These are phyloP conservation scores for Geopyxis carbonaria DNA, from an alignment of 495 filamentous ascomycete genomes.

Conservation along the genomic window DNA sequence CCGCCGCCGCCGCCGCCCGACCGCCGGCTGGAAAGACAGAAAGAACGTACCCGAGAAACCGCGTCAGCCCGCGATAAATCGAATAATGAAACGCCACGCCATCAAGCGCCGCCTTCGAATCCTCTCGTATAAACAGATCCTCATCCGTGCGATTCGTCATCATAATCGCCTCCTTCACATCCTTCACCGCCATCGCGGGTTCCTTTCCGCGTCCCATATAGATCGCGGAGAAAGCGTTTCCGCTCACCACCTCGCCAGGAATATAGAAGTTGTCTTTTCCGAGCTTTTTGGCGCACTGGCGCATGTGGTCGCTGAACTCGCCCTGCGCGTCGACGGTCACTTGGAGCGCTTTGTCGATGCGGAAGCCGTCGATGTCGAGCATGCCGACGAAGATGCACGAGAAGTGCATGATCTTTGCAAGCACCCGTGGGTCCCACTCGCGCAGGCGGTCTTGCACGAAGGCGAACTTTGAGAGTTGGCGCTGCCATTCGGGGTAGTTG, in stretches of 20 bases:
- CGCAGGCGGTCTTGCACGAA: conserved; percentile 59
- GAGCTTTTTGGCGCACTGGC: conserved; percentile 38
- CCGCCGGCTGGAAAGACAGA: too few species aligned
- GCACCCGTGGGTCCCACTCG: conserved; percentile 48
- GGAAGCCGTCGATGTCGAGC: conserved; percentile 54
- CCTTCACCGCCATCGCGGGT: conserved; percentile 33
- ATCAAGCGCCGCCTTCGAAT: too few species aligned
- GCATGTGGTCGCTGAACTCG: conserved; percentile 36
- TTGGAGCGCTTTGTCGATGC: conserved; percentile 52
- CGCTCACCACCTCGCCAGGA: conserved; percentile 46
- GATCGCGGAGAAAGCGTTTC: conserved; percentile 46
- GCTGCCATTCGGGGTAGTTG: conserved; percentile 49
- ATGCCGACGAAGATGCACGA: conserved; percentile 48
- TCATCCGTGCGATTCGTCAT: conserved; percentile 31
- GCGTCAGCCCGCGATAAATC: too few species aligned
- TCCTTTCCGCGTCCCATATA: conserved; percentile 50
- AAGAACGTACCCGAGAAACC: too few species aligned
- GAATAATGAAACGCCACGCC: too few species aligned
- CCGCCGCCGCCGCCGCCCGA: too few species aligned
- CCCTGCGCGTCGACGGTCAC: conserved; percentile 47
- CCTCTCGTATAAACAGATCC: conserved; percentile 36
- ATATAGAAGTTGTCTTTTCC: conserved; percentile 50
- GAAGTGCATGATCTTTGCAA: conserved; percentile 41
- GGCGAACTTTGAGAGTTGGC: conserved; percentile 48
- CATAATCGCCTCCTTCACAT: conserved; percentile 32